Base-by-base conservation (phyloP, 441 rosid species). In the Croton setiger region DNA sequence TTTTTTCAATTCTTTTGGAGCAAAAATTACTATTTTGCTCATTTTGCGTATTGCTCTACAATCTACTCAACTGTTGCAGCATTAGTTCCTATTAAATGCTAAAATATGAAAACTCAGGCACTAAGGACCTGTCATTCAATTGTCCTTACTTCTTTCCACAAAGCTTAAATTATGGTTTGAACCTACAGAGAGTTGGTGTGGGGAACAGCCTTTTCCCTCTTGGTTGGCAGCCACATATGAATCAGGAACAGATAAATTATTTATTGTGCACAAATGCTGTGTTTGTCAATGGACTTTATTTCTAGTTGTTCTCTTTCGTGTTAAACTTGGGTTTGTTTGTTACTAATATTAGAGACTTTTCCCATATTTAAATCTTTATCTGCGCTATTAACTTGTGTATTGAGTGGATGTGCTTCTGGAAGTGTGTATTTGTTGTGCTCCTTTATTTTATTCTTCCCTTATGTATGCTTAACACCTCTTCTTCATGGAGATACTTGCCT, bases 1-100 rank as follows among this genome's bases (percentile, higher is more conserved):
- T 69, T 58, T 37, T 57, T 62, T 59, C 41, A 33, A 37, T 60
- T 65, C 36, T 69, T 48, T n/a, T n/a, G 4, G 37, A 18, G 8
- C 11, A 21, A 52, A 27, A 21, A 23, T 41, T 56, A 35, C 11
- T 55, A 5, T 21, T 31, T 18, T 23, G 61, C 56, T 7, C 47
- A 31, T 49, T 54, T 39, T 45, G 67, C 60, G 39, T 63, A 49
- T 51, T 5, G 39, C 11, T 35, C 55, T 63, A 10, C 17, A 31
- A 66, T 31, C 10, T 37, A 21, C 15, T 55, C 14, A 49, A 33
- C 63, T 68, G 48, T 72, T 59, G 43, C 64, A 52, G 20, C 44
- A 66, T 4, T 55, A 7, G 60, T 58, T 47, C 64, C 41, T 45
- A 45, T 11, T 44, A 49, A 11, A 27, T 60, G 51, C 41, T 5